These are phyloP conservation scores for Rhytidiadelphus loreus DNA, from an alignment of 225 moss, liverwort and hornwort genomes.

Conservation along the genomic window DNA sequence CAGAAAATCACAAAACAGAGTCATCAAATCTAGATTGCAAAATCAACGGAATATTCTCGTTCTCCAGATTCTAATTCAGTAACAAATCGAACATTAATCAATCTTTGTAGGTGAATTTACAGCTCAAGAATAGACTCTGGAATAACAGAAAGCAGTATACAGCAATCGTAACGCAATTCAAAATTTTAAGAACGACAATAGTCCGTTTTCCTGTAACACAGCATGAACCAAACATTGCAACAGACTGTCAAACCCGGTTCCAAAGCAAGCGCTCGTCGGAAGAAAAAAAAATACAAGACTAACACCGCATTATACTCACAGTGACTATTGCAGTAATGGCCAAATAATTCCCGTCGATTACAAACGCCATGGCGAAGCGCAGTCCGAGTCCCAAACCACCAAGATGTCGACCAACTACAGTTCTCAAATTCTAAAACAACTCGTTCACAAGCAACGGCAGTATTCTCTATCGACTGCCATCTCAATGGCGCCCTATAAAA, in stretches of 20 bases:
- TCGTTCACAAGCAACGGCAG: not conserved
- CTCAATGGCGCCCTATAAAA: not conserved
- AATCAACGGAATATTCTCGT: not conserved
- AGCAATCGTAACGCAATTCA: not conserved
- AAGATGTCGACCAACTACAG: not conserved
- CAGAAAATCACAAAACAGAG: not conserved
- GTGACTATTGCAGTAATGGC: slow-evolving; percentile 46
- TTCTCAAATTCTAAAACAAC: not conserved
- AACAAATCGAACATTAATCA: not conserved
- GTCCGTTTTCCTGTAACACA: not conserved
- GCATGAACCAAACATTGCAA: not conserved
- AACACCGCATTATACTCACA: slow-evolving; percentile 1
- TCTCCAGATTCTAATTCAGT: not conserved
- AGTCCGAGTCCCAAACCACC: not conserved
- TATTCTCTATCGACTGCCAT: not conserved
- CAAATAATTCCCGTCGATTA: slow-evolving; percentile 37
- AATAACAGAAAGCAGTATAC: not conserved
- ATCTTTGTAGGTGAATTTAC: not conserved
- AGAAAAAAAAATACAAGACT: not conserved
- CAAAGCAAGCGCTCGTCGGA: not conserved
- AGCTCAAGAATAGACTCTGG: not conserved
- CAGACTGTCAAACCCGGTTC: not conserved
- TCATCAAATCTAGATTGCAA: not conserved
- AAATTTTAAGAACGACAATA: not conserved
- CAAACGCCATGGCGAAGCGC: slow-evolving; percentile 18